Conservation (phyloP, 2,329 filamentous ascomycete species). For the Berkeleyomyces basicola region DNA sequence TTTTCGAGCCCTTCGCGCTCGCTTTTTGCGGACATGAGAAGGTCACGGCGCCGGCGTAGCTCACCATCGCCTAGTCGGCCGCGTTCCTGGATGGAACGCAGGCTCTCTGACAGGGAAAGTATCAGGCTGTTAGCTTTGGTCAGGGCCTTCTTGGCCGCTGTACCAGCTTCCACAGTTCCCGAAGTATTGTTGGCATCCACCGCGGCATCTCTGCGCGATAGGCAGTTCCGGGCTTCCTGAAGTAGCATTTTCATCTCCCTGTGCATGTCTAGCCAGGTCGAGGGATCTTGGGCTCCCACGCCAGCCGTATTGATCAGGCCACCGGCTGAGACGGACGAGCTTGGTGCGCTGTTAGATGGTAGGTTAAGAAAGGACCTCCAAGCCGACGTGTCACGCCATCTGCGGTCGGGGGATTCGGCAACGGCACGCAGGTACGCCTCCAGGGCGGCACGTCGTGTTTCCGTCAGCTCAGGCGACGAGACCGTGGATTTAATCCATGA, state of each 20-base stretch:
- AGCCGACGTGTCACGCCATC: constrained; percentile 56
- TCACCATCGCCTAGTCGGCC: constrained; percentile 55
- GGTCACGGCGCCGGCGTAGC: constrained; percentile 51
- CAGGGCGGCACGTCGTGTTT: constrained; percentile 49
- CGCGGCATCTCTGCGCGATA: constrained; percentile 48
- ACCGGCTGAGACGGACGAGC: constrained; percentile 31
- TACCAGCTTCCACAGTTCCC: constrained; percentile 42
- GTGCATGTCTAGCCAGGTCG: constrained; percentile 62
- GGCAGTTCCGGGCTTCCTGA: constrained; percentile 46
- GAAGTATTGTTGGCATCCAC: constrained; percentile 25
- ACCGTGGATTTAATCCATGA: constrained; percentile 63
- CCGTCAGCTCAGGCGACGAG: constrained; percentile 50
- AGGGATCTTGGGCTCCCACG: constrained; percentile 36
- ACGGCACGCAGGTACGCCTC: constrained; percentile 58
- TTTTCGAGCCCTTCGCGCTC: constrained; percentile 64
- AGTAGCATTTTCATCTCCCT: constrained; percentile 55
- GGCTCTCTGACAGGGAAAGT: constrained; percentile 45
- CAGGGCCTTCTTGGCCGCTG: constrained; percentile 58
- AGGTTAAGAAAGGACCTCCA: constrained; percentile 64
- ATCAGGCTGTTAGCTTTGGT: constrained; percentile 51
- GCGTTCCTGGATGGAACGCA: constrained; percentile 38
- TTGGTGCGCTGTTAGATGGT: constrained; percentile 34
- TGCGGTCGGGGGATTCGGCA: constrained; percentile 52
- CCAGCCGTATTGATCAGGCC: constrained; percentile 25
- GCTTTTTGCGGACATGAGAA: constrained; percentile 51